A percentile compares a stretch with the other conserved stretches of the same genome.
Conservation (phyloP, 1,284 basidiomycete genomes). For the Chalciporus sp. region DNA sequence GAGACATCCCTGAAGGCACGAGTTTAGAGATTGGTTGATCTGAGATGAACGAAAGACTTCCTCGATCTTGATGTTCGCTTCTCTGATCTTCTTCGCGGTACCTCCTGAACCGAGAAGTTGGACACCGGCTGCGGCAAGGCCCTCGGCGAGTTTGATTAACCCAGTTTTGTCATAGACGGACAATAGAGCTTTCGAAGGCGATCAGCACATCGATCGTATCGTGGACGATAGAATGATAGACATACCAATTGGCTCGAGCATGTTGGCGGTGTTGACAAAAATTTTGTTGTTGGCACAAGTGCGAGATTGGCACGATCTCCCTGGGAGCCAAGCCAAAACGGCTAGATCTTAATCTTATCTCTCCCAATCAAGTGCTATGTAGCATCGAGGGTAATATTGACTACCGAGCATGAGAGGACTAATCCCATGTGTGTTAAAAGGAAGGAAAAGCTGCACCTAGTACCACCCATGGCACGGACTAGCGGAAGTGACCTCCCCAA, state of each 20-base stretch:
- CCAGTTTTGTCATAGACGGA: conserved; percentile 98
- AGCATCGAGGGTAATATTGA: no score
- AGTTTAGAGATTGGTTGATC: conserved; percentile 13
- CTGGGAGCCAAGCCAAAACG: neutral
- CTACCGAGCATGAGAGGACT: no score
- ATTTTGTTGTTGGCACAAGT: neutral
- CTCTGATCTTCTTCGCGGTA: conserved; percentile 96
- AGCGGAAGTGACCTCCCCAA: no score
- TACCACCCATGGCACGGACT: no score
- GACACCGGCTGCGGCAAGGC: conserved; percentile 81
- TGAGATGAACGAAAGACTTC: conserved; percentile 42
- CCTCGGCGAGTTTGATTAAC: conserved; percentile 87
- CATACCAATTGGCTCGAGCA: conserved; percentile 33
- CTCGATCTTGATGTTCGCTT: conserved; percentile 91
- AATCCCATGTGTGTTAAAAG: no score
- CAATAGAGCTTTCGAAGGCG: conserved; percentile 66
- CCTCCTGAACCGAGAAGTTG: conserved; percentile 94
- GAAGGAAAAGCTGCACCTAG: no score
- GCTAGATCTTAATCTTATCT: conserved; percentile 21
- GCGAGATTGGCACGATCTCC: no score
- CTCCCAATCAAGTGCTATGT: conserved; percentile 13
- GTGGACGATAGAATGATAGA: neutral
- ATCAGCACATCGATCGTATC: conserved; percentile 10
- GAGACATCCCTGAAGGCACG: conserved; percentile 84
- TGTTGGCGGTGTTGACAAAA: conserved; percentile 18